These are phyloP conservation scores for Crinitomyces ghanaensis DNA, from an alignment of 805 yeast species.

Conservation along the genomic window DNA sequence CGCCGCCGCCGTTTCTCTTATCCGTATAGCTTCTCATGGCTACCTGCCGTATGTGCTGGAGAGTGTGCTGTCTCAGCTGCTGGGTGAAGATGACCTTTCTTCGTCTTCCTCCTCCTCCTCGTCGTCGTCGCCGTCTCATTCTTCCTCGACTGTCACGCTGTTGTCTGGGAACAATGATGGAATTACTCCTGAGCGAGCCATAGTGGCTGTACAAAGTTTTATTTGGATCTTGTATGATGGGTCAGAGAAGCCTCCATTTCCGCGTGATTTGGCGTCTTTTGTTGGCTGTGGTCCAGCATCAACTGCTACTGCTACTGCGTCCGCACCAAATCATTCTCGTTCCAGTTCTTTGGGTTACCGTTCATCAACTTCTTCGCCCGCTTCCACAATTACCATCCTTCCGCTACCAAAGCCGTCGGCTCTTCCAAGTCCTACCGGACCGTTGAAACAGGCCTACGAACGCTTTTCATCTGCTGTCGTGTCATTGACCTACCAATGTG, in stretches of 20 bases:
- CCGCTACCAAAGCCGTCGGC: slow-evolving; percentile 1
- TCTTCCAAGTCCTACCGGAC: slow-evolving; percentile 13
- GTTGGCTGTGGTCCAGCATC: too few species aligned
- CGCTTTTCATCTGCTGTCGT: too few species aligned
- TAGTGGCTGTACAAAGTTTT: slow-evolving; percentile 61
- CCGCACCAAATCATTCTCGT: slow-evolving; percentile 1
- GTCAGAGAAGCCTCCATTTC: slow-evolving; percentile 60
- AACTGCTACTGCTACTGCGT: too few species aligned
- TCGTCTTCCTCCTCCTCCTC: slow-evolving; percentile 33
- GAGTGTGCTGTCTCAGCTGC: slow-evolving; percentile 58
- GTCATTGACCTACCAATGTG: too few species aligned
- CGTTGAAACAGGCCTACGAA: slow-evolving; percentile 40
- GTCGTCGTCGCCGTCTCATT: slow-evolving; percentile 42
- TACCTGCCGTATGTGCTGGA: slow-evolving; percentile 74
- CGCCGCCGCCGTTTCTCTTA: slow-evolving; percentile 43
- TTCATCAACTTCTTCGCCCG: not conserved
- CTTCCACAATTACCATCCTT: not conserved
- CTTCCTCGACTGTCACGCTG: too few species aligned
- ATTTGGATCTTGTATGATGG: slow-evolving; percentile 57
- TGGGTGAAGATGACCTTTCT: slow-evolving; percentile 21
- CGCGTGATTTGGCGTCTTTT: slow-evolving; percentile 48
- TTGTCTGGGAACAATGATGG: too few species aligned
- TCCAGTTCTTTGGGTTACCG: too few species aligned
- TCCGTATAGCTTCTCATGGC: slow-evolving; percentile 69
- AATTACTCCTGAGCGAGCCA: slow-evolving; percentile 58